Evolutionary conservation across 129 eudicot species (phyloP).

Genomic region (Scalesia atractyloides): DNA sequence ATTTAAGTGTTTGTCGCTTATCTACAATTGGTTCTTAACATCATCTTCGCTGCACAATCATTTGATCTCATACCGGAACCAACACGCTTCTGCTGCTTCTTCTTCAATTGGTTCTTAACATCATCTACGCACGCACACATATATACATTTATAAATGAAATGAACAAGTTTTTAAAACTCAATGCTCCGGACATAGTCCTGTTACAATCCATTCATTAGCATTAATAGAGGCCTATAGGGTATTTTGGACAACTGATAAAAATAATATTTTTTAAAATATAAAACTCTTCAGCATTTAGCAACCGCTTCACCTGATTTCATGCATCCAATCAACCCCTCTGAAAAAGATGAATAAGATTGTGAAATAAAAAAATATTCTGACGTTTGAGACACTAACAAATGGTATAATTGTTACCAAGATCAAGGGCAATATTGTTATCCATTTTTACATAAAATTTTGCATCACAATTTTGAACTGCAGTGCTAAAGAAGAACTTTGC

Average conservation of each 20-base stretch:
- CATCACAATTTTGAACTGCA: slow-evolving; percentile 44
- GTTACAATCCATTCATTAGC: neutral
- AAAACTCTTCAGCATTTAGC: slow-evolving; percentile 64
- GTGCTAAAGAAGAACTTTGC: slow-evolving; percentile 44
- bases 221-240: neutral
- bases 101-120: no score
- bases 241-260: neutral
- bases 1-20: no score
- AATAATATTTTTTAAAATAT: neutral
- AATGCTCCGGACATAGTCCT: no score
- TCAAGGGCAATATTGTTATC: slow-evolving; percentile 84
- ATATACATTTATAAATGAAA: no score
- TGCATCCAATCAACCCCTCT: slow-evolving; percentile 91
- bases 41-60: no score
- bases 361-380: slow-evolving; percentile 7
- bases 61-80: no score
- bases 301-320: slow-evolving; percentile 94
- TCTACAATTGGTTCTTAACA: no score
- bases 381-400: slow-evolving; percentile 1
- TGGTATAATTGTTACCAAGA: slow-evolving; percentile 54
- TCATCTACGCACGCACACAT: no score
- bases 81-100: no score
- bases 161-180: no score
- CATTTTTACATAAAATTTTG: slow-evolving; percentile 64
- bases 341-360: slow-evolving; percentile 26